Evolutionary conservation across 2,329 filamentous ascomycete genomes (phyloP).

Genomic region (Colletotrichum brevisporum): DNA sequence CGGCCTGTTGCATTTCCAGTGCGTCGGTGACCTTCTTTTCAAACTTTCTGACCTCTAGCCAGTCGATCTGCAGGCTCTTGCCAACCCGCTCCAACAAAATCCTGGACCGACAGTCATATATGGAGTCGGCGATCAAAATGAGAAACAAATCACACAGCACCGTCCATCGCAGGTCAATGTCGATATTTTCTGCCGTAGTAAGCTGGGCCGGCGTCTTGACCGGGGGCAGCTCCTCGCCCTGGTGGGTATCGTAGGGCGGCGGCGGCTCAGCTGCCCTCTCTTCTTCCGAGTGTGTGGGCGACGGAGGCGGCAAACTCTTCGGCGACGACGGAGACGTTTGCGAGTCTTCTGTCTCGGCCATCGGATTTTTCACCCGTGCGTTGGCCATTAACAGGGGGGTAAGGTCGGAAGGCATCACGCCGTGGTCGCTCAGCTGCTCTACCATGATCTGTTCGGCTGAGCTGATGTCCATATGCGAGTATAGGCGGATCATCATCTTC

Average conservation of each 20-base stretch:
- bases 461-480: slow-evolving; percentile 96
- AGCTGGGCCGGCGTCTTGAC: slow-evolving; percentile 88
- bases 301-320: slow-evolving; percentile 41
- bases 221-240: slow-evolving; percentile 80
- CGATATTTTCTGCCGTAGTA: slow-evolving; percentile 84
- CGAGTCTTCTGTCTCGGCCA: slow-evolving; percentile 73
- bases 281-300: slow-evolving; percentile 49
- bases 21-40: slow-evolving; percentile 98
- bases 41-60: slow-evolving; percentile 95
- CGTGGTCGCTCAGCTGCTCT: slow-evolving; percentile 94
- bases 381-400: slow-evolving; percentile 92
- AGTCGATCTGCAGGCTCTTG: slow-evolving; percentile 82
- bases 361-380: slow-evolving; percentile 91
- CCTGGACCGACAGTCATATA: slow-evolving; percentile 91
- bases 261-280: slow-evolving; percentile 67
- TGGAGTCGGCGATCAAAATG: slow-evolving; percentile 94
- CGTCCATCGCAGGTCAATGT: slow-evolving; percentile 97
- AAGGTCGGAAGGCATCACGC: slow-evolving; percentile 86
- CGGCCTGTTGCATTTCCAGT: slow-evolving; percentile 96
- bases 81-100: slow-evolving; percentile 87
- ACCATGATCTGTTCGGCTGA: slow-evolving; percentile 97
- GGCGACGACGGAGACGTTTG: slow-evolving; percentile 29
- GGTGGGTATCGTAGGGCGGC: slow-evolving; percentile 73
- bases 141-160: slow-evolving; percentile 96
- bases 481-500: slow-evolving; percentile 97